Evolutionary conservation across 306 rosid species (phyloP), one percentile per base, ranked within the genome.

Genomic region (Clitoria ternatea): DNA sequence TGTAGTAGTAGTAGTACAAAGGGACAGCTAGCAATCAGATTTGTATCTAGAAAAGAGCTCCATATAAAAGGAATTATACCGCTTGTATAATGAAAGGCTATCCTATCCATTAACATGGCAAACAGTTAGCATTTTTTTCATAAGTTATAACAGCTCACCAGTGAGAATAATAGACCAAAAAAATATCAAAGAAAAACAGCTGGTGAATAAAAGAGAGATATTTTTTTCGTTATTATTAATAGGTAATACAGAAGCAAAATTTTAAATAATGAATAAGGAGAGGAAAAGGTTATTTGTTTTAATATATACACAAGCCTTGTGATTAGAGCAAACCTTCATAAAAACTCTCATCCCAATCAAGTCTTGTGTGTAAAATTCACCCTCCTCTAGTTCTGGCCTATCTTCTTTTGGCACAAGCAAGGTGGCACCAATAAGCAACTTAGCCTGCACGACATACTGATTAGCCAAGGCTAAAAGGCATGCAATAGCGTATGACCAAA

Each of bases 341-440:
- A 87, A 42, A 54, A 94, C 99, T 80, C 72, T 85, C 95, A 94
- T 87, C 76, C 99, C 99, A 22, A 90, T 80, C 70, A 91, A 92
- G 83, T 94, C 99, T 40, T 78, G 94, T 5, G 95, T 63, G 76
- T 94, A 94, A 78, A 85, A 84, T 83, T 94, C 96, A 53, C 90
- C 99, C 57, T 94, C 96, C 68, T 87, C 92, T 48, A 94, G 73
- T 48, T 86, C 84, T 1, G 97, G 99, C 76, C 84, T 90, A 55
- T 94, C 97, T 81, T 89, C 99, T 78, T 87, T 83, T 17, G 72
- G 87, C 75, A 91, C 99, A 37, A 94, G 92, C 79, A 94, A 69
- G 61, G 92, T 86, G 43, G 99, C 77, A 1, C 99, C 99, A 62
- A 87, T 66, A 65, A 94, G 96, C 84, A 70, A 79, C 87, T 87